Evolutionary conservation across 495 filamentous ascomycete genomes (phyloP).

Genomic region (Chaetomidium leptoderma): DNA sequence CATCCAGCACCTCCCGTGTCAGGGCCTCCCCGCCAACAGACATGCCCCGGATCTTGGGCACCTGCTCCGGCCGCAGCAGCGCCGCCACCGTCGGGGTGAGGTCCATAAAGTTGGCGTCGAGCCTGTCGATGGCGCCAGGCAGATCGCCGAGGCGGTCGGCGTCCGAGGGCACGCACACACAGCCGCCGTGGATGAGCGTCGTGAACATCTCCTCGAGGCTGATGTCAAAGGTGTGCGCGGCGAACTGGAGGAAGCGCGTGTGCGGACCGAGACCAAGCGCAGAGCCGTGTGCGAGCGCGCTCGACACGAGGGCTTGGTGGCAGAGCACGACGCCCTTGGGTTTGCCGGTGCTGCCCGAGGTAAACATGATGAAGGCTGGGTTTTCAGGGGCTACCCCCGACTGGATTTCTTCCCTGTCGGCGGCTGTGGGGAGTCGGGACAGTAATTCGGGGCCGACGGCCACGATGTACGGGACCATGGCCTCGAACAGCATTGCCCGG

Average conservation of each 20-base stretch:
- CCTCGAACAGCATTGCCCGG: conserved; percentile 17
- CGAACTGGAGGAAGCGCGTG: conserved; percentile 51
- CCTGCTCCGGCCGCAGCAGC: not conserved
- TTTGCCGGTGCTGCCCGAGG: conserved; percentile 56
- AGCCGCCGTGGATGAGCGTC: conserved; percentile 43
- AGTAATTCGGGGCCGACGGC: not conserved
- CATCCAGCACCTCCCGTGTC: conserved; percentile 7
- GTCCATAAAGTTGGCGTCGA: not conserved
- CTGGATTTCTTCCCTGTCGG: not conserved
- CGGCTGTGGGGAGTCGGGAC: conserved; percentile 10
- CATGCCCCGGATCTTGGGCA: not conserved
- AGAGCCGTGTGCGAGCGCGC: not conserved
- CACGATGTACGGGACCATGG: conserved; percentile 2
- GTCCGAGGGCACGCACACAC: conserved; percentile 30
- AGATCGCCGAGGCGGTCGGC: conserved; percentile 7
- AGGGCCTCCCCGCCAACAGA: conserved; percentile 8
- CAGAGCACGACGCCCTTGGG: conserved; percentile 35
- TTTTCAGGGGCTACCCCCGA: not conserved
- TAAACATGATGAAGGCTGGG: conserved; percentile 40
- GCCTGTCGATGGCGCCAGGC: conserved; percentile 5
- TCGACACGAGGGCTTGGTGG: conserved; percentile 4
- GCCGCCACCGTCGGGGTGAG: conserved; percentile 10
- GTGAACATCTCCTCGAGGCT: conserved; percentile 51
- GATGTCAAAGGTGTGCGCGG: conserved; percentile 55
- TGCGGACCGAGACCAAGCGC: conserved; percentile 12